A percentile compares a stretch with the other conserved stretches of the same genome.
Conservation (phyloP, 164 flowering plant genomes). For the Tinospora cordifolia region DNA sequence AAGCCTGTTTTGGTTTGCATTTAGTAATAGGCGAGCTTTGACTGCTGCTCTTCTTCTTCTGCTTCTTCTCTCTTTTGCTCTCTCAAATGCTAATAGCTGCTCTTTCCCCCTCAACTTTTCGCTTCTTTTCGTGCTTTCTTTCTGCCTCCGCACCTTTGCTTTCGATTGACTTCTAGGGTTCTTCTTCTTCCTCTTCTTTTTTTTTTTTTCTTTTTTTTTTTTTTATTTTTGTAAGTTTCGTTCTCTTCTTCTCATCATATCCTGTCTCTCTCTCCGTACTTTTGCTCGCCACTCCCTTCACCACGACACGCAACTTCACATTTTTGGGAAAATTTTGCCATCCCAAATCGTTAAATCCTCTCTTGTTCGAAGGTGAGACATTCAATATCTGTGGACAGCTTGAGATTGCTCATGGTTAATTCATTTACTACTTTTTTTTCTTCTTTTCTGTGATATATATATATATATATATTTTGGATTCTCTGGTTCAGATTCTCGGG, state of each 20-base stretch:
- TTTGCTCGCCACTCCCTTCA: background rate
- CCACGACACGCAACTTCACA: background rate
- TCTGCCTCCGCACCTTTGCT: slow-evolving; percentile 22
- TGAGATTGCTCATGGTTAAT: background rate
- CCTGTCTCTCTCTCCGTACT: background rate
- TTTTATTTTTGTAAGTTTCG: too few species aligned
- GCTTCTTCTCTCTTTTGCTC: slow-evolving; percentile 8
- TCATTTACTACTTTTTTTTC: background rate
- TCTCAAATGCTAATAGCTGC: background rate
- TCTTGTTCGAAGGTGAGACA: background rate
- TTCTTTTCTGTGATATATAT: background rate
- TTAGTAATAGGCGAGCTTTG: slow-evolving; percentile 31
- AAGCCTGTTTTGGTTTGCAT: background rate
- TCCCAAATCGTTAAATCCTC: background rate
- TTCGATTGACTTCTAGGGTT: slow-evolving; percentile 31
- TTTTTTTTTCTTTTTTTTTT: background rate
- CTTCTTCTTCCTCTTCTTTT: slow-evolving; percentile 10
- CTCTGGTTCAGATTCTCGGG: background rate
- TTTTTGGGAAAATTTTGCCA: background rate
- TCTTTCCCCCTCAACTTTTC: background rate
- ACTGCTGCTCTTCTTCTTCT: slow-evolving; percentile 31
- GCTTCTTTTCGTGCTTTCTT: background rate
- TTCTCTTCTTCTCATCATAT: too few species aligned
- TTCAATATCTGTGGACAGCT: background rate
- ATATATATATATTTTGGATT: too few species aligned